phyloP scores from a whole-genome alignment of 805 yeast genomes.

The Schwanniomyces yamadae region DNA sequence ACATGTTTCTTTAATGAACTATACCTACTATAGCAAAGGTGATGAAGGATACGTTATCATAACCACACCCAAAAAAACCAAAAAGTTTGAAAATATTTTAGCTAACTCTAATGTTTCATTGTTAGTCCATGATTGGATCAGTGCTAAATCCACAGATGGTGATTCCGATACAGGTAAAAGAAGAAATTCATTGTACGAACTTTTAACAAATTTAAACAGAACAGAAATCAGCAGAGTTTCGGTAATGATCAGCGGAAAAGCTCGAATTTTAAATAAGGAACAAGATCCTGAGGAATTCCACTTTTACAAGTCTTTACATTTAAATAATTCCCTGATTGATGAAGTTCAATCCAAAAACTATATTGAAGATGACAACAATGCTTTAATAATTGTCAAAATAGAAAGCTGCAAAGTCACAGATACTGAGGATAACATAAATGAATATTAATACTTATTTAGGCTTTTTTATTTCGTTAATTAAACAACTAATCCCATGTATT shows the following conservation, averaged over 20 bases:
- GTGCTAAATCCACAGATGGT: constrained; percentile 44
- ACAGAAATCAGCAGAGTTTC: constrained; percentile 76
- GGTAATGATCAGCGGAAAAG: constrained; percentile 77
- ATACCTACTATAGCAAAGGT: constrained; percentile 54
- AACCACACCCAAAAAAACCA: constrained; percentile 69
- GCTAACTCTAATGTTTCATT: constrained; percentile 77
- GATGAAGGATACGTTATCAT: constrained; percentile 58
- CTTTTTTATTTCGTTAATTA: no score
- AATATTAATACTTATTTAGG: no score
- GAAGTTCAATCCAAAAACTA: constrained; percentile 55
- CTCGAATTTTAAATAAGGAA: constrained; percentile 46
- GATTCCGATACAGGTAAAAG: constrained; percentile 14
- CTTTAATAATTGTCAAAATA: constrained; percentile 64
- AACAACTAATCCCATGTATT: no score
- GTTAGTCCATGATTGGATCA: constrained; percentile 88
- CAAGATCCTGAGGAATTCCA: constrained; percentile 46
- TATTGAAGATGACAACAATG: constrained; percentile 55
- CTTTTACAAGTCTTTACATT: constrained; percentile 61
- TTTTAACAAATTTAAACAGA: constrained; percentile 76
- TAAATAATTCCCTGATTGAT: constrained; percentile 67
- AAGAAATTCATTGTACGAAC: constrained; percentile 39
- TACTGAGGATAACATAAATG: constrained; percentile 57
- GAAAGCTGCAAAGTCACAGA: constrained; percentile 78
- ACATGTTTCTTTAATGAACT: constrained; percentile 90
- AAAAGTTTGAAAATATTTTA: constrained; percentile 67